A percentile compares a stretch with the other conserved stretches of the same genome.
phyloP scores from a whole-genome alignment of 495 filamentous ascomycete species.

The Neurospora tetrasperma region DNA sequence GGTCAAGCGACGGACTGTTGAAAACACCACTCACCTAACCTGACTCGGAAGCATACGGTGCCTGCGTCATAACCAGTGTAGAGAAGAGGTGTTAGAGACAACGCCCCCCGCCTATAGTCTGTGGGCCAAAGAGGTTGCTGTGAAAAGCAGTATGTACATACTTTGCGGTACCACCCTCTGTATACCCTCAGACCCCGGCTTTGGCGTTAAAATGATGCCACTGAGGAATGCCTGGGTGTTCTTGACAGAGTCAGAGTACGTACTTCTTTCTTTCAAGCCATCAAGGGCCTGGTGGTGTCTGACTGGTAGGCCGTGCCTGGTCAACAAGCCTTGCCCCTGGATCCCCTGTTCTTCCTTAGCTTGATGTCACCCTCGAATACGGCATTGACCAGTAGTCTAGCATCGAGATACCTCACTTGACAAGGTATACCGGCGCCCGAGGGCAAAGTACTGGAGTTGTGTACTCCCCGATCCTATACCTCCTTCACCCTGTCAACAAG shows the following conservation, averaged over 20 bases:
- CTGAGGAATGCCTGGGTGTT: background rate
- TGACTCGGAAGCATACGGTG: background rate
- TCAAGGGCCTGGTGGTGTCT: background rate
- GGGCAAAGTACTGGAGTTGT: constrained; percentile 6
- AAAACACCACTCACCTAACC: background rate
- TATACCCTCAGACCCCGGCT: constrained; percentile 10
- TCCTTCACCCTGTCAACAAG: constrained; percentile 3
- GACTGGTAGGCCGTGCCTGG: constrained; percentile 18
- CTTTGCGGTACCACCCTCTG: constrained; percentile 8
- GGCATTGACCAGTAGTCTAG: constrained; percentile 25
- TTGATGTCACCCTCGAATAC: constrained; percentile 14
- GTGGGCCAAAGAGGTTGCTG: background rate
- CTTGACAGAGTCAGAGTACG: constrained; percentile 1
- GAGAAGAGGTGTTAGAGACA: background rate
- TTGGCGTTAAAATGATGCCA: constrained; percentile 23
- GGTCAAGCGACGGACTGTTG: background rate
- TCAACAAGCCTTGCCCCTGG: constrained; percentile 18
- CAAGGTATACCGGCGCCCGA: constrained; percentile 18
- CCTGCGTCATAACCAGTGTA: background rate
- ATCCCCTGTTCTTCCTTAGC: constrained; percentile 8
- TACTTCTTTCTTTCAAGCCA: background rate
- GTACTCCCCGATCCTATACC: constrained; percentile 10
- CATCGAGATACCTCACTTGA: constrained; percentile 15
- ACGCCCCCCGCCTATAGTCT: background rate
- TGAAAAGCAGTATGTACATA: background rate